A percentile compares a stretch with the other conserved stretches of the same genome.
Evolutionary conservation across 768 basidiomycete species (phyloP).

Genomic region (Cytidiella melzeri): DNA sequence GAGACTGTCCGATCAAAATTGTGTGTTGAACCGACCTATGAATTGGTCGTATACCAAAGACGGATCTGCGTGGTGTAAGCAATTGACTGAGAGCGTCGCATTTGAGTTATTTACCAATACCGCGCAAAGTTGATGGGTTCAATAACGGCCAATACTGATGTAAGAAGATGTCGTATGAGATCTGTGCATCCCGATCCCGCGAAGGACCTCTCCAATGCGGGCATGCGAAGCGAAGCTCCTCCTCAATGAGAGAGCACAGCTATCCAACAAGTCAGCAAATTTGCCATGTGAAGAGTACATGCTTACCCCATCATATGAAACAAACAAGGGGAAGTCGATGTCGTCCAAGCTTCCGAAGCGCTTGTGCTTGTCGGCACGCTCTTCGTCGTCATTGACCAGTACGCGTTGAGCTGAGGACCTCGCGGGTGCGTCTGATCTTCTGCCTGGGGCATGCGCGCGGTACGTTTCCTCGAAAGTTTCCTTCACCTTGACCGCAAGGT

Average conservation of each 20-base stretch:
- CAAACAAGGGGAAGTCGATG: slow-evolving; percentile 57
- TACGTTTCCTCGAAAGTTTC: too few relatives aligned
- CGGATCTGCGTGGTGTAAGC: slow-evolving; percentile 37
- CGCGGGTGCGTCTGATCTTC: too few relatives aligned
- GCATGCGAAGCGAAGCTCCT: background rate
- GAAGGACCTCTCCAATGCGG: too few relatives aligned
- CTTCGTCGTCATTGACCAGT: slow-evolving; percentile 39
- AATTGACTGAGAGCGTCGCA: background rate
- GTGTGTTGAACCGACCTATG: slow-evolving; percentile 36
- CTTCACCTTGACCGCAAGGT: slow-evolving; percentile 64
- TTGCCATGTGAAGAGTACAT: background rate
- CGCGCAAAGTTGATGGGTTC: background rate
- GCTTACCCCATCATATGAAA: slow-evolving; percentile 34
- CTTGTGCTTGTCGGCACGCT: slow-evolving; percentile 26
- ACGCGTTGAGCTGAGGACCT: too few relatives aligned
- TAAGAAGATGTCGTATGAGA: too few relatives aligned
- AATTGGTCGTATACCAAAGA: slow-evolving; percentile 57
- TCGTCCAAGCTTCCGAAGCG: slow-evolving; percentile 33
- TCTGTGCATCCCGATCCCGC: too few relatives aligned
- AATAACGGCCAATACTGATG: too few relatives aligned
- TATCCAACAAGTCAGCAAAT: background rate
- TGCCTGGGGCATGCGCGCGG: too few relatives aligned
- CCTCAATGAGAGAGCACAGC: slow-evolving; percentile 5
- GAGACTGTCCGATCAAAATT: background rate
- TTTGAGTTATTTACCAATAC: background rate